Evolutionary conservation across 768 basidiomycete species (phyloP), one percentile per base, ranked within the genome.

Genomic region (Termitomyces sp.): DNA sequence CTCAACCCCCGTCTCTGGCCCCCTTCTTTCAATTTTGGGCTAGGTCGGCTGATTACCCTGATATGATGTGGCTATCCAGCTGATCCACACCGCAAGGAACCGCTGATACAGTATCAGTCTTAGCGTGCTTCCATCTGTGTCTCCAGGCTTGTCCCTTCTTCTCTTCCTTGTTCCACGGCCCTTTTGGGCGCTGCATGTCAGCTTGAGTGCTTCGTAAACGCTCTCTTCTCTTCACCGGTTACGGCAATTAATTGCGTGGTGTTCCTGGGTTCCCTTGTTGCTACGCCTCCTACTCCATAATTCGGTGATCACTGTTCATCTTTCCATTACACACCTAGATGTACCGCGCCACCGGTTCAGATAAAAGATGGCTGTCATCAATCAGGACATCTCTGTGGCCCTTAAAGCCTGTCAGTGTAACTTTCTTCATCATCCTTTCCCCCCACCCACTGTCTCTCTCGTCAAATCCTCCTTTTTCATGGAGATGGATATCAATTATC

Each of bases 251-350:
- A 50, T 41, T 62, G 60, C 61, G 63, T 64, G 67, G 64, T 62
- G 70, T 71, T 66, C 71, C 71, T 72, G 69, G 67, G 70, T 68
- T 66, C 68, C 64, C 62, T 69, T 72, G 69, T 67, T 66, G 61
- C 60, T 66, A 69, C 69, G 67, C 66, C 65, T 62, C 66, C 62
- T 54, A 52, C 60, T 63, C 57, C 62, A 63, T 59, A 61, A 55
- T 57, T 57, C 47, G 50, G 48, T 35, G 56, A 59, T 57, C 49
- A 56, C 50, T 49, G 54, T 32, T 47, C 57, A 56, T 57, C 58
- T 61, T 63, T 58, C 58, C 58, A 56, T 55, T 63, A 64, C 61
- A 63, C 63, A 64, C 61, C 60, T 62, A 65, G 51, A 58, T 67
- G 54, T 68, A 66, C 59, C 66, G 61, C 63, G 64, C 63, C 62